These are phyloP conservation scores for Pseudogymnoascus pannorum DNA, from an alignment of 2,329 filamentous ascomycete genomes.

Conservation along the genomic window DNA sequence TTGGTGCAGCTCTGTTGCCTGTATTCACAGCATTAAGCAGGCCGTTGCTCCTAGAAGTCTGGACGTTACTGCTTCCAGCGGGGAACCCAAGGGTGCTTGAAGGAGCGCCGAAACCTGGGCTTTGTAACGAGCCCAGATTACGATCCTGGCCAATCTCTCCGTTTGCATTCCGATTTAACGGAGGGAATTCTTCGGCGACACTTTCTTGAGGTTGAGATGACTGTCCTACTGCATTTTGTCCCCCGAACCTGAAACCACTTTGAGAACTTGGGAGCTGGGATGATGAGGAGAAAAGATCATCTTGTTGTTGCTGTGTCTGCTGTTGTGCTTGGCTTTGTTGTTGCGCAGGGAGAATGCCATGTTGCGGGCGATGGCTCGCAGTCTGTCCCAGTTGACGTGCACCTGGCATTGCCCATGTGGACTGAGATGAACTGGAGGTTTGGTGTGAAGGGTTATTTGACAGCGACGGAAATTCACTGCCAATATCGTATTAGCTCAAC, in stretches of 20 bases:
- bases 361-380: conserved; percentile 23
- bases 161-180: conserved; percentile 49
- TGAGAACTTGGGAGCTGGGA: conserved; percentile 27
- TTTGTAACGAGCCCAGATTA: conserved; percentile 43
- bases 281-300: conserved; percentile 29
- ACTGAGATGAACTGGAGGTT: conserved; percentile 22
- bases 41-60: conserved; percentile 49
- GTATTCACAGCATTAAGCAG: conserved; percentile 58
- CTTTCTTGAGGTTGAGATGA: conserved; percentile 37
- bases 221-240: conserved; percentile 28
- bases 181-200: conserved; percentile 54
- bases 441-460: conserved; percentile 48
- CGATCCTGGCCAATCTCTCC: conserved; percentile 53
- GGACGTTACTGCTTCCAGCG: conserved; percentile 27
- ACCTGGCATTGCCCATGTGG: conserved; percentile 27
- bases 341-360: conserved; percentile 21
- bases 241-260: conserved; percentile 28
- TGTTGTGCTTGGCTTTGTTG: conserved; percentile 26
- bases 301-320: conserved; percentile 29
- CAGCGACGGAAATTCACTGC: conserved; percentile 58
- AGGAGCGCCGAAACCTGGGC: conserved; percentile 48
- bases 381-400: conserved; percentile 24
- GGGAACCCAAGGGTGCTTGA: conserved; percentile 33
- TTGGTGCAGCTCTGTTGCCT: conserved; percentile 40
- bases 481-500: not conserved